Evolutionary conservation across 2,329 filamentous ascomycete genomes (phyloP).

Genomic region (Alternaria ventricosa): DNA sequence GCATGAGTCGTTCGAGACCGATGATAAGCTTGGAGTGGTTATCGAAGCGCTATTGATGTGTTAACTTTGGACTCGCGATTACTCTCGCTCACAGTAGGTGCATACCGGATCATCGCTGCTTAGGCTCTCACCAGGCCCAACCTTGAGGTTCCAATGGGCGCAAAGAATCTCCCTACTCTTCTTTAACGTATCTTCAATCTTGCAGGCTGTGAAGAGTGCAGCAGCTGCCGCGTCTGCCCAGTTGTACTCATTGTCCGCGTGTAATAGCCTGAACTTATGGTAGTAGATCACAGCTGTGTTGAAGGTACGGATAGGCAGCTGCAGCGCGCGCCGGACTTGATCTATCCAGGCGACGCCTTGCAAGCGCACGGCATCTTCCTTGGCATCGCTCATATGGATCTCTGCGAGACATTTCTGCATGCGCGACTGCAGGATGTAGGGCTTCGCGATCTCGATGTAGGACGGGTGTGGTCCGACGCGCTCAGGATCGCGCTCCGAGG

Average conservation of each 20-base stretch:
- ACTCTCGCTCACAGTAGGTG: not conserved
- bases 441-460: slow-evolving; percentile 69
- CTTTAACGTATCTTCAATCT: slow-evolving; percentile 97
- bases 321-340: slow-evolving; percentile 77
- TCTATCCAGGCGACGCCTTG: slow-evolving; percentile 92
- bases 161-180: slow-evolving; percentile 94
- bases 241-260: slow-evolving; percentile 85
- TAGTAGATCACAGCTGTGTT: slow-evolving; percentile 92
- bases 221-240: slow-evolving; percentile 85
- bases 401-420: slow-evolving; percentile 75
- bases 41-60: slow-evolving; percentile 74
- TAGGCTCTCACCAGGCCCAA: slow-evolving; percentile 68
- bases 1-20: slow-evolving; percentile 87
- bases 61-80: not conserved
- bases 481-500: slow-evolving; percentile 29
- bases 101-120: slow-evolving; percentile 82
- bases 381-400: slow-evolving; percentile 74
- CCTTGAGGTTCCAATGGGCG: slow-evolving; percentile 85
- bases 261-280: slow-evolving; percentile 88
- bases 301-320: slow-evolving; percentile 87
- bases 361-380: slow-evolving; percentile 80
- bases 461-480: slow-evolving; percentile 64
- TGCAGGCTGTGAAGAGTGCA: slow-evolving; percentile 90
- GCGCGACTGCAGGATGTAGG: slow-evolving; percentile 83
- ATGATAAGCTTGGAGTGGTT: slow-evolving; percentile 79